Base-by-base conservation (phyloP, 2,329 filamentous ascomycete species). In the Neonectria sp. region DNA sequence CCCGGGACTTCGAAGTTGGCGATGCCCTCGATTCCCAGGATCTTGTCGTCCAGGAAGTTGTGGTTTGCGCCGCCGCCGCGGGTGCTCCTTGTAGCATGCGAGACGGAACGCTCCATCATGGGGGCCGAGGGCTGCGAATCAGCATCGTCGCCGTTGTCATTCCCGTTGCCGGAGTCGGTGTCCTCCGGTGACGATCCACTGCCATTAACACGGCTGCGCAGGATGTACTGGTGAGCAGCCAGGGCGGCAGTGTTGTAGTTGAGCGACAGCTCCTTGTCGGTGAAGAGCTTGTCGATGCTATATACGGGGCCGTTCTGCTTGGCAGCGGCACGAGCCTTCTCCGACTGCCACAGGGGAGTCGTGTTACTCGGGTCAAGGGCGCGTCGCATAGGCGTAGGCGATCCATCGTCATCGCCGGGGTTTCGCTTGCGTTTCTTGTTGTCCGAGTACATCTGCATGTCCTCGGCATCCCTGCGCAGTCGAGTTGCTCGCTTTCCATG, bases 221-320 rank as follows among this genome's bases (percentile, higher is more conserved):
- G 79, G 63, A 91, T 84, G 73, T 90, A 88, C 68, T 88, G 87
- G 77, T 91, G 88, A 9, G 90, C 86, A 2, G 89, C 89, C 24
- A 91, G 74, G 33, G 90, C 89, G 6, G 90, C 88, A 5, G 84
- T 81, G 67, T 91, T 91, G 77, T 91, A 91, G 31, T 88, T 89
- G 82, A 92, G 86, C 5, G 87, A 85, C 33, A 92, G 84, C 80
- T 92, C 90, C 79, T 91, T 92, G 73, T 92, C 90, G 0, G 90
- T 92, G 57, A 92, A 92, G 43, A 92, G 86, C 81, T 92, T 92
- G 73, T 92, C 90, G 66, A 92, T 88, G 76, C 88, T 91, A 77
- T 91, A 91, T 2, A 90, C 80, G 0, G 89, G 86, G 9, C 88
- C 89, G 24, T 88, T 86, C 73, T 89, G 86, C 76, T 88, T 87